phyloP scores from a whole-genome alignment of 2,329 filamentous ascomycete genomes.

The Xylaria multiplex region DNA sequence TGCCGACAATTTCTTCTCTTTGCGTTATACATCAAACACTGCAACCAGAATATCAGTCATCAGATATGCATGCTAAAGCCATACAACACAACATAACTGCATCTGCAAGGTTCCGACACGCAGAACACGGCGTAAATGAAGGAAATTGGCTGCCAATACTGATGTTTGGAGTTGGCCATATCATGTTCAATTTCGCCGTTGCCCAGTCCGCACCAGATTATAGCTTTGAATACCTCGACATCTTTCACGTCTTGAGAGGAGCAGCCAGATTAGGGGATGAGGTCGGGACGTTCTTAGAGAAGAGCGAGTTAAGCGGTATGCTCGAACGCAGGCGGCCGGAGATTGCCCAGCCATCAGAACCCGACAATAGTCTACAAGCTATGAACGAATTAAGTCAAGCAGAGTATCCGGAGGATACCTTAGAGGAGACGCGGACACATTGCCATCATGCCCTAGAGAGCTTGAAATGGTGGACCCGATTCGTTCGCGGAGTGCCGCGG shows the following conservation, averaged over 20 bases:
- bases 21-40: slow-evolving; percentile 36
- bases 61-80: slow-evolving; percentile 33
- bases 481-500: slow-evolving; percentile 32
- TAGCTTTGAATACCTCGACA: slow-evolving; percentile 31
- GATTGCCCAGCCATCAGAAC: background rate
- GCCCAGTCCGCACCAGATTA: slow-evolving; percentile 25
- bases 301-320: slow-evolving; percentile 29
- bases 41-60: slow-evolving; percentile 15
- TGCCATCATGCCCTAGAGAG: slow-evolving; percentile 35
- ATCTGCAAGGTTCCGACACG: slow-evolving; percentile 65
- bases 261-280: slow-evolving; percentile 34
- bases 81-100: slow-evolving; percentile 42
- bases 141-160: slow-evolving; percentile 65
- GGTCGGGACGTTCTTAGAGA: slow-evolving; percentile 34
- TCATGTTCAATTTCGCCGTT: slow-evolving; percentile 42
- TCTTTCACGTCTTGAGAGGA: slow-evolving; percentile 40
- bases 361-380: slow-evolving; percentile 10
- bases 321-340: slow-evolving; percentile 14
- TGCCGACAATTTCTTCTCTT: slow-evolving; percentile 37
- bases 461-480: slow-evolving; percentile 38
- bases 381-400: slow-evolving; percentile 12
- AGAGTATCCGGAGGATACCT: slow-evolving; percentile 18
- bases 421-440: slow-evolving; percentile 25
- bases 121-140: slow-evolving; percentile 69
- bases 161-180: slow-evolving; percentile 41